These are phyloP conservation scores for Jimgerdemannia flammicorona DNA, from an alignment of 192 early-diverging fungal species.

Conservation along the genomic window DNA sequence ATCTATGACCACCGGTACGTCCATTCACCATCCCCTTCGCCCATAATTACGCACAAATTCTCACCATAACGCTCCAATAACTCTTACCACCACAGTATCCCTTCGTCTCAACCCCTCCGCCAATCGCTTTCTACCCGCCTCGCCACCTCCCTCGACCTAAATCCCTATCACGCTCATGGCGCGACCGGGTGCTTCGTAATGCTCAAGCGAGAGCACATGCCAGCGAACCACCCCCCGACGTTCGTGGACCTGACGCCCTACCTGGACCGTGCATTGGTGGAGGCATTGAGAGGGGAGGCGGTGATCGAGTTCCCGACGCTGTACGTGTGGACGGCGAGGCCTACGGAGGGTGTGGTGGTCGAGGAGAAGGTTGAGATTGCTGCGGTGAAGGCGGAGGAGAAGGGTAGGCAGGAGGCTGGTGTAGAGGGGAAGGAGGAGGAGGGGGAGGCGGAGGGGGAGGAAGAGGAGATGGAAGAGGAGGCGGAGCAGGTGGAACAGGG, in stretches of 20 bases:
- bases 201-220: not conserved
- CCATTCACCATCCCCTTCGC: not conserved
- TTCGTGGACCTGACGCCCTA: slow-evolving; percentile 16
- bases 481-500: not conserved
- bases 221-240: not conserved
- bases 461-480: not conserved
- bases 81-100: slow-evolving; percentile 7
- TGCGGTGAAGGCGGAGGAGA: not conserved
- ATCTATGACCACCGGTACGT: slow-evolving; percentile 30
- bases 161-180: not conserved
- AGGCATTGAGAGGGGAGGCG: slow-evolving; percentile 14
- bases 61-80: not conserved
- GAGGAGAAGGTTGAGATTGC: not conserved
- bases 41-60: not conserved
- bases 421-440: not conserved
- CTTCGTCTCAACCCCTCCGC: slow-evolving; percentile 13
- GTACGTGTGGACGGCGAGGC: slow-evolving; percentile 21
- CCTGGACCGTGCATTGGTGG: slow-evolving; percentile 14
- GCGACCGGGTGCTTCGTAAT: not conserved
- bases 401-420: not conserved
- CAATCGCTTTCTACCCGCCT: slow-evolving; percentile 13
- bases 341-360: not conserved
- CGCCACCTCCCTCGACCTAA: not conserved
- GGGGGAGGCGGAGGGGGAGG: not conserved
- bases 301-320: slow-evolving; percentile 32